Evolutionary conservation across 768 basidiomycete genomes (phyloP).

Genomic region (Cyclocybe cylindracea): DNA sequence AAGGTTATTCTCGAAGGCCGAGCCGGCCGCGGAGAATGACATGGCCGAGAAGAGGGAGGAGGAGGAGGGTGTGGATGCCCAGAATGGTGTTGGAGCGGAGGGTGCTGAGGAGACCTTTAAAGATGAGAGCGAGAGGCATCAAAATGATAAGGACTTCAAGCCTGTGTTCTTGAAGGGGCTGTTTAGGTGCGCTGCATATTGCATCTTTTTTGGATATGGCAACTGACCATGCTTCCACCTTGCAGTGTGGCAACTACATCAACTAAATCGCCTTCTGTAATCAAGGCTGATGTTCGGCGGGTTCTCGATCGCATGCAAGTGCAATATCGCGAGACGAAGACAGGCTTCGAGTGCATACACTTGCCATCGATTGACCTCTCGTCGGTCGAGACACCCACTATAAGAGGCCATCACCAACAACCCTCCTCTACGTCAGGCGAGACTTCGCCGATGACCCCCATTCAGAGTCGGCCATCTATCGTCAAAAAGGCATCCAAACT

Average conservation of each 20-base stretch:
- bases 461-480: conserved; percentile 49
- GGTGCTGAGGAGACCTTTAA: conserved; percentile 45
- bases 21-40: conserved; percentile 39
- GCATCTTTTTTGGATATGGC: conserved; percentile 3
- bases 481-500: conserved; percentile 78
- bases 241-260: conserved; percentile 91
- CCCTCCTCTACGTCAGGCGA: conserved; percentile 49
- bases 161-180: conserved; percentile 95
- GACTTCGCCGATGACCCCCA: conserved; percentile 35
- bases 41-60: conserved; percentile 47
- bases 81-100: conserved; percentile 28
- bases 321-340: conserved; percentile 86
- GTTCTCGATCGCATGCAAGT: conserved; percentile 96
- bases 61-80: conserved; percentile 28
- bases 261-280: conserved; percentile 77
- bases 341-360: conserved; percentile 96
- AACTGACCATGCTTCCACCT: conserved; percentile 1
- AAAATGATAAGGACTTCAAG: conserved; percentile 78
- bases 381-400: conserved; percentile 52
- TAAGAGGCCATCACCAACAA: conserved; percentile 35
- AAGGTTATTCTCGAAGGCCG: conserved; percentile 46
- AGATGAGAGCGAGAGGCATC: conserved; percentile 51
- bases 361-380: conserved; percentile 90
- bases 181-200: conserved; percentile 66
- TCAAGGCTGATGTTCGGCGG: conserved; percentile 82